Evolutionary conservation across 306 rosid species (phyloP), one percentile per base, ranked within the genome.

Genomic region (Rosa multiflora): DNA sequence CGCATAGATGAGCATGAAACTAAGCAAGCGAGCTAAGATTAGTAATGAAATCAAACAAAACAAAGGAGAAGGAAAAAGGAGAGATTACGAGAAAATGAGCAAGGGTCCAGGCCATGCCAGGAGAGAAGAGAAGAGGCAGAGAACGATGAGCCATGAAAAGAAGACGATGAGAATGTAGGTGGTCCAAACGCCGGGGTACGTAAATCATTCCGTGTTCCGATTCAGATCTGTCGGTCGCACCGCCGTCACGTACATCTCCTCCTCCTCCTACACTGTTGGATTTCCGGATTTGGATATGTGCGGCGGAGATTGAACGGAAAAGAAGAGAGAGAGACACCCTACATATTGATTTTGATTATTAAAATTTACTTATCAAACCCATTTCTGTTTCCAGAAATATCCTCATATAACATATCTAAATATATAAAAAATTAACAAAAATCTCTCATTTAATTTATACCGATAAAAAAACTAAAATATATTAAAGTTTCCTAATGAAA

Each of bases 61-160:
- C 40, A n/a, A 49, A 49, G 64, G 3, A 37, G 20, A 17, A 21
- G 47, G 13, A 29, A 39, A 73, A 17, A 20, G 11, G 20, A 18
- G 7, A 44, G n/a, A 12, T 55, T 4, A 85, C 88, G 51, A 82
- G 76, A 43, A 82, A 85, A 67, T 85, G 88, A 76, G 63, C 13
- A 55, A 85, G 81, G 74, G 88, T 82, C 88, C 88, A 85, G 49
- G 88, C 85, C 79, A 53, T 75, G 88, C 88, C 88, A 10, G 88
- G 26, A 1, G 86, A 85, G 79, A 85, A 43, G 63, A 39, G 73
- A 85, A 59, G 42, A 85, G 59, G 43, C 83, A 75, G 73, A 85
- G 82, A 42, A 82, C 81, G 79, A 73, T 12, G 64, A 85, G 81
- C 88, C 88, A 85, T 21, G 88, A 85, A 81, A 82, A 82, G 76